Evolutionary conservation across 192 early-diverging fungal genomes (phyloP), one percentile per base, ranked within the genome.

Genomic region (Chytriomyces confervae): DNA sequence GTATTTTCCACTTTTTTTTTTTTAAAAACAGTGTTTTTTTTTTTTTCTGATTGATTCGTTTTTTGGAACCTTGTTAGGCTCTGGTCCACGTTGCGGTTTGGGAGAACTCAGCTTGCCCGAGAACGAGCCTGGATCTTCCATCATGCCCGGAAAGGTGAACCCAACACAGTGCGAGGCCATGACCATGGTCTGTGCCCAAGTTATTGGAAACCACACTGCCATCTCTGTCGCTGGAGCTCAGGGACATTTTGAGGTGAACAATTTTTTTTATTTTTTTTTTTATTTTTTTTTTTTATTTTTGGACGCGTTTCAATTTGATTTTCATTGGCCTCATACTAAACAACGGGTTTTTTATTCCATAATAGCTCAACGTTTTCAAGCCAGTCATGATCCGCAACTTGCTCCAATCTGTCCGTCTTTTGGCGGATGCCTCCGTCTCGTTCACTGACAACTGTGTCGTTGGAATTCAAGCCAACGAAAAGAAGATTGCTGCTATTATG

Each of bases 111-210:
- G 82, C 77, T 91, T 99, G 73, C 98, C 98, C 51, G 96, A 98
- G 85, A 99, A 99, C 84, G 98, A 99, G 84, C 98, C 98, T 53
- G 98, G 98, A 71, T 96, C 94, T 64, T 98, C 97, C 43, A 99
- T 99, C 81, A 98, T 99, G 97, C 96, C 96, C 50, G 97, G 97
- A 67, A 98, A 99, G 91, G 95, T 99, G 70, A 99, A 99, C 87
- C 98, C 98, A 60, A 99, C 98, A 18, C 98, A 99, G 86, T 97
- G 94, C 88, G 97, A 99, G 86, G 96, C 98, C 67, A 91, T 99
- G 92, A 99, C 97, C 29, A 99, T 99, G 97, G 95, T 98, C 49
- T 97, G 96, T 83, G 92, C 96, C 46, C 97, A 98, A 82, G 95
- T 99, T 60, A 97, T 99, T 89, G 98, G 98, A 80, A 99, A 99